phyloP scores from a whole-genome alignment of 495 filamentous ascomycete genomes.

The Trichoderma virens region DNA sequence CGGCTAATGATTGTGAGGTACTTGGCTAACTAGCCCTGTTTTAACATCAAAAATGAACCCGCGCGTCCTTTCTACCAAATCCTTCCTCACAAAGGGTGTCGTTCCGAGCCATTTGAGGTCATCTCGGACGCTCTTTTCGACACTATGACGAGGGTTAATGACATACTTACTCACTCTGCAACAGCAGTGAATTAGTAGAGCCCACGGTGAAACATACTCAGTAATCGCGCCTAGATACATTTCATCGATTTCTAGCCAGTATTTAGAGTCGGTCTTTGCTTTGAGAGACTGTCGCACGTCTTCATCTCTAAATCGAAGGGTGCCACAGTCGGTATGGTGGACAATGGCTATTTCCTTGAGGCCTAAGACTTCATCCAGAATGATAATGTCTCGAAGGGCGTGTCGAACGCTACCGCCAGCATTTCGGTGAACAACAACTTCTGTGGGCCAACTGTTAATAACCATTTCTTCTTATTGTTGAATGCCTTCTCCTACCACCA shows the following conservation, averaged over 20 bases:
- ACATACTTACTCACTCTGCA: too few species aligned
- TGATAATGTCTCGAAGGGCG: constrained; percentile 19
- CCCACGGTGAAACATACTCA: not conserved
- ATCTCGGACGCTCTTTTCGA: constrained; percentile 21
- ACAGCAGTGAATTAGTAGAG: too few species aligned
- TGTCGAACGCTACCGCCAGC: constrained; percentile 18
- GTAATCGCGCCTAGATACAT: not conserved
- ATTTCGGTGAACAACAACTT: constrained; percentile 19
- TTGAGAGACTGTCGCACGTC: constrained; percentile 11
- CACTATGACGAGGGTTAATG: too few species aligned
- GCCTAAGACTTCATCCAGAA: constrained; percentile 16
- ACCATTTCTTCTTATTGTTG: too few species aligned
- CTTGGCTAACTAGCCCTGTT: constrained; percentile 18
- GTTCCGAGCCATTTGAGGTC: constrained; percentile 20
- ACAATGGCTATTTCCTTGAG: constrained; percentile 19
- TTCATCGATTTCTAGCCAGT: constrained; percentile 15
- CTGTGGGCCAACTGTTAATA: constrained; percentile 11
- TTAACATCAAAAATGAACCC: constrained; percentile 30
- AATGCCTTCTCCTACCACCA: too few species aligned
- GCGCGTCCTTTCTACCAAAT: constrained; percentile 15
- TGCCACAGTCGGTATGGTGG: constrained; percentile 22
- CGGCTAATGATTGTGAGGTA: too few species aligned
- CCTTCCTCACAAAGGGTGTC: constrained; percentile 19
- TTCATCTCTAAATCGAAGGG: constrained; percentile 15
- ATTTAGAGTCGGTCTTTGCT: not conserved